phyloP scores from a whole-genome alignment of 371 early-diverging fungal genomes.

The Dichotomocladium elegans region DNA sequence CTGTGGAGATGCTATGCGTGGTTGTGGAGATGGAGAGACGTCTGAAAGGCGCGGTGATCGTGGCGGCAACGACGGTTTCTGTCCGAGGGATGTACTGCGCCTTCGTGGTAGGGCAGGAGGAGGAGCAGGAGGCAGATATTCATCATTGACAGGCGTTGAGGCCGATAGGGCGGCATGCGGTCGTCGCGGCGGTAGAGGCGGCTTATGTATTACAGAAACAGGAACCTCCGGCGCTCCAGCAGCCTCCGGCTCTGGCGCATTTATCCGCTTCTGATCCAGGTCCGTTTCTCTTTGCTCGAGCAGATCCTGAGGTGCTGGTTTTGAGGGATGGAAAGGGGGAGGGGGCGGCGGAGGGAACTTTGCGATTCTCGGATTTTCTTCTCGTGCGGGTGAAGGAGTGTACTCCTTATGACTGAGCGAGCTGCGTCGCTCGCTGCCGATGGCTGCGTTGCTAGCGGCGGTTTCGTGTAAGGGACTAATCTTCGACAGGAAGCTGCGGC shows the following conservation, averaged over 20 bases:
- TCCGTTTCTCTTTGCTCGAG: conserved; percentile 3
- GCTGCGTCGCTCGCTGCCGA: not conserved
- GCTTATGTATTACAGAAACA: too few relatives aligned
- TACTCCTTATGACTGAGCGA: not conserved
- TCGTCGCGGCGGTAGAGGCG: conserved; percentile 2
- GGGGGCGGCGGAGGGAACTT: conserved; percentile 1
- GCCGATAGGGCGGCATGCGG: too few relatives aligned
- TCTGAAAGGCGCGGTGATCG: not conserved
- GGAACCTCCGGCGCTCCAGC: too few relatives aligned
- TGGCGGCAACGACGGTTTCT: conserved; percentile 3
- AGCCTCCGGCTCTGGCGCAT: too few relatives aligned
- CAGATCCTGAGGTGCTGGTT: not conserved
- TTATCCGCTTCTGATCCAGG: too few relatives aligned
- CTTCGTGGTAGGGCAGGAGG: not conserved
- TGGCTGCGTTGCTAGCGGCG: not conserved
- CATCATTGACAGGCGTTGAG: too few relatives aligned
- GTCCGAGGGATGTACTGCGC: not conserved
- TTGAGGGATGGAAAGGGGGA: not conserved
- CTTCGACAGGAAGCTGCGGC: conserved; percentile 10
- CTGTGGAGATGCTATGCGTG: too few relatives aligned
- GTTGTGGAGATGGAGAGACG: not conserved
- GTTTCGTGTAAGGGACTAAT: not conserved
- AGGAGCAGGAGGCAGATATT: not conserved
- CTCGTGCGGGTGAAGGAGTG: not conserved
- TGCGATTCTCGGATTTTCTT: conserved; percentile 1